Evolutionary conservation across 2,329 filamentous ascomycete genomes (phyloP).

Genomic region (Huntiella moniliformis): DNA sequence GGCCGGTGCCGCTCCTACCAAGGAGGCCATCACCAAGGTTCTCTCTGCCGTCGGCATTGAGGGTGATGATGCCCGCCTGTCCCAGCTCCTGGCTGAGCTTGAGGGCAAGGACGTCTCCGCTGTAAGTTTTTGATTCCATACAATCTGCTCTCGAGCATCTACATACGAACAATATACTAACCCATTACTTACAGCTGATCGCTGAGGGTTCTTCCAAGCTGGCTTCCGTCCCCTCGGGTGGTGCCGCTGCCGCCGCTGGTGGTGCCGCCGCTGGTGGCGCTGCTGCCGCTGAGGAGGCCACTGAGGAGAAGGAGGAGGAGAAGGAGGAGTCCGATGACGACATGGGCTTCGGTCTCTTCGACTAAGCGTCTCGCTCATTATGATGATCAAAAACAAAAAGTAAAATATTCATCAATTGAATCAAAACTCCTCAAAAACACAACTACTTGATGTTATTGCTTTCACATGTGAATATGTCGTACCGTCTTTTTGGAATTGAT

Average conservation of each 20-base stretch:
- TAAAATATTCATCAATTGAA: slow-evolving; percentile 12
- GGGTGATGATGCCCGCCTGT: slow-evolving; percentile 71
- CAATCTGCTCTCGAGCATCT: background rate
- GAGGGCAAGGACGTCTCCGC: slow-evolving; percentile 83
- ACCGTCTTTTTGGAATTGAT: no score
- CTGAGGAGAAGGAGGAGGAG: slow-evolving; percentile 58
- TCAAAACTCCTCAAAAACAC: slow-evolving; percentile 1
- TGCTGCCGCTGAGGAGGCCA: slow-evolving; percentile 41
- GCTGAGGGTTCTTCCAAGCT: slow-evolving; percentile 79
- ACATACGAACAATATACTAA: slow-evolving; percentile 13
- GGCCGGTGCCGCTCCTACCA: slow-evolving; percentile 70
- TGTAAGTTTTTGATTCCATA: slow-evolving; percentile 33
- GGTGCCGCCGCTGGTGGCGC: slow-evolving; percentile 49
- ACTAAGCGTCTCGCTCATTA: slow-evolving; percentile 31
- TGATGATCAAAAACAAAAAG: slow-evolving; percentile 12
- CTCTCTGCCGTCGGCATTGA: slow-evolving; percentile 91
- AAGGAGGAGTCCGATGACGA: slow-evolving; percentile 29
- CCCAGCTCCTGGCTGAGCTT: slow-evolving; percentile 76
- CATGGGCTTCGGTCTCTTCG: slow-evolving; percentile 48
- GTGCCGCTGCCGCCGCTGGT: slow-evolving; percentile 52
- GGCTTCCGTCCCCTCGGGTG: slow-evolving; percentile 89
- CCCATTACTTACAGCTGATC: slow-evolving; percentile 48
- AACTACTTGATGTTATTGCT: background rate
- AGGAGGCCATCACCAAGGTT: slow-evolving; percentile 69
- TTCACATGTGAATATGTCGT: no score